Percentiles rank a stretch among this genome's conserved stretches.
Conservation (phyloP, 257 asterid species). For the Petunia axillaris region DNA sequence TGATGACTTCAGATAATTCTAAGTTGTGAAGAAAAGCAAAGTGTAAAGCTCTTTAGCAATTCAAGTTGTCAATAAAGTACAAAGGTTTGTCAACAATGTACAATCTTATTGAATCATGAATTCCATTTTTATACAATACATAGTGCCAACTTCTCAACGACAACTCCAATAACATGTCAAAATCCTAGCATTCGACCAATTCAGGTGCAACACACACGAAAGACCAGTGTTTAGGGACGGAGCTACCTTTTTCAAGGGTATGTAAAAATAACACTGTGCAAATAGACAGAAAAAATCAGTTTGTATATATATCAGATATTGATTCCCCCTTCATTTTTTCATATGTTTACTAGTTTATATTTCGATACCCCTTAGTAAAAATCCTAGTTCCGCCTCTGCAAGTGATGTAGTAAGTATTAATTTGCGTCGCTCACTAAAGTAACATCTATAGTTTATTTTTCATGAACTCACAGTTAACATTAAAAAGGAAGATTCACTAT, state of each 20-base stretch:
- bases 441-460: not conserved
- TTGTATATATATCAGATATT: no score
- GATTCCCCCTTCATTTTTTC: no score
- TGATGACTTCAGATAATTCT: not conserved
- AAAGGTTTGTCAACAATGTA: slow-evolving; percentile 13
- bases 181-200: not conserved
- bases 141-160: not conserved
- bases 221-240: no score
- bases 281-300: no score
- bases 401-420: not conserved
- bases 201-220: not conserved
- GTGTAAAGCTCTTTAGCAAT: slow-evolving; percentile 5
- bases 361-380: no score
- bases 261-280: no score
- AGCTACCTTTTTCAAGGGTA: no score
- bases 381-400: no score
- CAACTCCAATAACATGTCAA: not conserved
- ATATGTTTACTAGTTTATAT: no score
- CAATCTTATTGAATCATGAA: not conserved
- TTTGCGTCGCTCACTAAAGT: not conserved
- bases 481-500: slow-evolving; percentile 6
- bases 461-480: not conserved
- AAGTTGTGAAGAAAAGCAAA: slow-evolving; percentile 17
- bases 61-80: slow-evolving; percentile 11
- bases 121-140: not conserved